Percentiles rank a stretch among this genome's conserved stretches.
Conservation (phyloP, 1,284 basidiomycete species). For the Cutaneotrichosporon spelunceum region DNA sequence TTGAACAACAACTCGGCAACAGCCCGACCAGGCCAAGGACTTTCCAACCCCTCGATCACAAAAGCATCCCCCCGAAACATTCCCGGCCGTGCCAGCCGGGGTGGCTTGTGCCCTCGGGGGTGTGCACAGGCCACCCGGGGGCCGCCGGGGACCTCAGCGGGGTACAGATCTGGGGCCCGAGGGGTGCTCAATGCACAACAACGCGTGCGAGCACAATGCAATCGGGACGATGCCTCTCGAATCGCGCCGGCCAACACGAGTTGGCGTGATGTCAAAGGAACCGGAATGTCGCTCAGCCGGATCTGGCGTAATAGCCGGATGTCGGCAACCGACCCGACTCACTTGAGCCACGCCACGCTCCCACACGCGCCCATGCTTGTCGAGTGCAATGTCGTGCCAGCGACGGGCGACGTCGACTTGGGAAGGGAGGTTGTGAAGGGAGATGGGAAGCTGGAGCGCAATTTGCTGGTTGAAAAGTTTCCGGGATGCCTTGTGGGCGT, state of each 20-base stretch:
- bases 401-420: not conserved
- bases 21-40: not conserved
- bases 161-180: not conserved
- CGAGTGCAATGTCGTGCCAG: constrained; percentile 6
- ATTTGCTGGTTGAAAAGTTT: constrained; percentile 1
- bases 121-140: not conserved
- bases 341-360: constrained; percentile 2
- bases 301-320: not conserved
- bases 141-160: not conserved
- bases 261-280: not conserved
- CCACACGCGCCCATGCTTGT: constrained; percentile 3
- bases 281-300: not conserved
- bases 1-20: not conserved
- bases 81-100: not conserved
- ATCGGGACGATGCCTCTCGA: not conserved
- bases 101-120: not conserved
- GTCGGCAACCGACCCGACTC: not conserved
- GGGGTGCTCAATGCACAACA: not conserved
- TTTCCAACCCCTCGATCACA: not conserved
- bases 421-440: not conserved
- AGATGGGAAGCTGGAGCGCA: not conserved
- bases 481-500: not conserved
- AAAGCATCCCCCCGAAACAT: not conserved
- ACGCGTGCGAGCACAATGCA: not conserved
- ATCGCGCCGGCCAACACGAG: not conserved